Base-by-base conservation (phyloP, 2,329 filamentous ascomycete genomes). In the Cryphonectria japonica region DNA sequence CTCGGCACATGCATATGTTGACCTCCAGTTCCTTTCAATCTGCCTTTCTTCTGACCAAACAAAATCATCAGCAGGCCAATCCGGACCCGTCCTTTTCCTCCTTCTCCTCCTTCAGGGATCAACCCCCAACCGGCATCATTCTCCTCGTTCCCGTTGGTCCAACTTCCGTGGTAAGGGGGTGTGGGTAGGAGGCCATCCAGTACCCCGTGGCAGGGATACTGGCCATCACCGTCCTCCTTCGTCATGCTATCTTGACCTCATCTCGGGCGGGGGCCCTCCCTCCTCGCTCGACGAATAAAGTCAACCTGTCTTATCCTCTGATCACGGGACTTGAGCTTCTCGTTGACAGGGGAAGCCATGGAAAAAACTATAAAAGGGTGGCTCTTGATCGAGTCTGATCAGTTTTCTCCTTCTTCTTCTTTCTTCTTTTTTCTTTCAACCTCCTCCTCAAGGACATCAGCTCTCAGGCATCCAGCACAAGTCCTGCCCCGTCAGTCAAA, bases 341-440 rank as follows among this genome's bases (percentile, higher is more conserved):
- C 76, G 75, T 77, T 77, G 80, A 75, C 79, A 76, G 73, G 75
- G 78, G 78, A 78, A 76, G 78, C 77, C 75, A 75, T 72, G 72
- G 78, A 9, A 79, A 87, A 84, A 87, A 85, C 83, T 91, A 91
- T 91, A 91, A 91, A 91, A 89, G 82, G 87, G 80, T 79, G 78
- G 77, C 78, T 81, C 80, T 81, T 86, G 81, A 81, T 85, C 83
- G 76, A 80, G 77, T 79, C 80, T 77, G 77, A 76, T 76, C 73
- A 74, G 71, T 78, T 78, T 82, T 80, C 79, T 87, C 83, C 82
- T 85, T 87, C 83, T 84, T 87, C 82, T 83, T 85, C 85, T 85
- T 82, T 80, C 80, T 80, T 82, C 75, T 74, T 78, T 75, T 74
- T 74, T 76, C 76, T 76, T 41, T 64, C 43, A 61, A 61, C 22